Base-by-base conservation (phyloP, 2,329 filamentous ascomycete genomes). In the Sclerotinia glacialis region DNA sequence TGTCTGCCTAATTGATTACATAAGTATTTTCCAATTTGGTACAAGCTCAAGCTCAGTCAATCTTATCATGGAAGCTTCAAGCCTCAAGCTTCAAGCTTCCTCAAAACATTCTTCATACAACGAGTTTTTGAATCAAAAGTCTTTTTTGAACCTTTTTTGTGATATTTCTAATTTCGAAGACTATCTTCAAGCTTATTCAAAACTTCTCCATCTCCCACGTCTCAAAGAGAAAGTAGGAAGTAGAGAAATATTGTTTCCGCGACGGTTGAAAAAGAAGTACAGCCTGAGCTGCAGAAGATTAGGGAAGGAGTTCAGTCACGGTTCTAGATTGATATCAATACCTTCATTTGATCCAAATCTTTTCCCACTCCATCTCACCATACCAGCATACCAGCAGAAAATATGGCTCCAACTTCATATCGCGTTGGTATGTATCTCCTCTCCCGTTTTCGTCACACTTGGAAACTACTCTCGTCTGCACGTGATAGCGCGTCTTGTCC, bases 371-470 rank as follows among this genome's bases (percentile, higher is more conserved):
- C 65, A 71, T 69, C 21, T 58, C 55, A n/a, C 18, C 7, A 5
- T n/a, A 31, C 5, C 21, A 23, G 8, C 42, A 47, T 23, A 34
- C 4, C 21, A 23, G 14, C 56, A 47, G 21, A 9, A n/a, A 59
- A 21, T 23, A 47, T 31, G 11, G 5, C 56, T n/a, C 8, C 26
- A 47, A 76, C 75, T 72, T 72, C 75, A 31, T 77, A 77, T 61
- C 74, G 76, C 54, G 73, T 77, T 70, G 76, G 76, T 77, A 69
- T 71, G 76, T 73, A 21, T 18, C 26, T 21, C 9, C 23, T 44
- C 12, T 16, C 26, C 46, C 26, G 44, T 28, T 56, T 59, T 70
- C 59, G 52, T 65, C 68, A 64, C 54, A 16, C 5, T 11, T 54
- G 34, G 3, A 28, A 28, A 12, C 34, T 58, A 40, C 12, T 55